These are phyloP conservation scores for Coccomyxa subellipsoidea DNA, from an alignment of 163 green algal genomes.

Conservation along the genomic window DNA sequence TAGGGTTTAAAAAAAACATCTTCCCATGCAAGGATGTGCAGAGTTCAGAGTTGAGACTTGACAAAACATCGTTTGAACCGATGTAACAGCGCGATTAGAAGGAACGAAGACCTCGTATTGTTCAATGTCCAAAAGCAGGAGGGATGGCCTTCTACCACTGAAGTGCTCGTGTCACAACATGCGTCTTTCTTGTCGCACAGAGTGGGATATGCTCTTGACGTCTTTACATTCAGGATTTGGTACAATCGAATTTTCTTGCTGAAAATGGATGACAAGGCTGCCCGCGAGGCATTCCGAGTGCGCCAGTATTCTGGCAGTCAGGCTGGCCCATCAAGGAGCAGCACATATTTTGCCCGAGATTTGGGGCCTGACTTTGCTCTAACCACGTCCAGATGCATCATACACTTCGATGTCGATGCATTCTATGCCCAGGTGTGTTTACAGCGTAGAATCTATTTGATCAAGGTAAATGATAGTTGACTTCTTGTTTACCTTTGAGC, in stretches of 20 bases:
- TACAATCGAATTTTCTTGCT: not conserved
- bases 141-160: no score
- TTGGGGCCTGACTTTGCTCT: not conserved
- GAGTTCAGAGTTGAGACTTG: not conserved
- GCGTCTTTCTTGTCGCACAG: not conserved
- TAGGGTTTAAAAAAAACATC: no score
- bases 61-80: not conserved
- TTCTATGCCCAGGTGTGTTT: constrained; percentile 22
- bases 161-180: no score
- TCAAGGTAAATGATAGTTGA: no score
- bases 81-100: no score
- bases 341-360: not conserved
- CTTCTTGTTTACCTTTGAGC: no score
- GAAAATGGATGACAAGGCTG: not conserved
- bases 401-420: constrained; percentile 66
- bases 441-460: no score
- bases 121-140: no score
- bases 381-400: constrained; percentile 41
- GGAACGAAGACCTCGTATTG: no score
- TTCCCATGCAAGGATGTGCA: not conserved
- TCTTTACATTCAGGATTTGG: not conserved
- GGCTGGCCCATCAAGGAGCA: not conserved
- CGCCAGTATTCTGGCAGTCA: not conserved
- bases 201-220: not conserved
- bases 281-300: not conserved